phyloP scores from a whole-genome alignment of 2,329 filamentous ascomycete genomes.

The Venturia aucupariae region DNA sequence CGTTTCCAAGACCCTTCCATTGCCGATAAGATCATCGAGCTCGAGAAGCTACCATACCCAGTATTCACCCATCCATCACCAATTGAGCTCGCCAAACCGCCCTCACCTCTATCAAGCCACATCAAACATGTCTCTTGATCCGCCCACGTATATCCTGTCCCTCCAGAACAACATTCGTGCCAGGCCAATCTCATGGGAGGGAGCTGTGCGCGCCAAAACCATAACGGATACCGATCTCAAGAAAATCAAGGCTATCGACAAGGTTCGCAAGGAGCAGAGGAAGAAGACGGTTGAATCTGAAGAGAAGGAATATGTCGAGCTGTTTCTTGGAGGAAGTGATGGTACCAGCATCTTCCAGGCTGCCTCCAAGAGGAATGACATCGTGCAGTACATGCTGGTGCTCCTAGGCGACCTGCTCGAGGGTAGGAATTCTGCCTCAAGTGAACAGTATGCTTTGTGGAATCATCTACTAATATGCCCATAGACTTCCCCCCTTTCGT shows the following conservation, averaged over 20 bases:
- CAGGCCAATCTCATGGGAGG: conserved; percentile 95
- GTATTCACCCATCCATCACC: conserved; percentile 10
- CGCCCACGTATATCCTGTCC: conserved; percentile 77
- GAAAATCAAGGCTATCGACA: conserved; percentile 95
- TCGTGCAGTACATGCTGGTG: conserved; percentile 91
- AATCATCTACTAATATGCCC: conserved; percentile 18
- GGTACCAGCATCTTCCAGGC: conserved; percentile 73
- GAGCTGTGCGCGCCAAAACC: conserved; percentile 83
- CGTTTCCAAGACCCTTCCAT: not conserved
- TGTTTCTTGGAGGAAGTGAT: conserved; percentile 61
- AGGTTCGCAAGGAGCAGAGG: conserved; percentile 85
- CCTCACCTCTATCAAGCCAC: not conserved
- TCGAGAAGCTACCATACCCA: conserved; percentile 14
- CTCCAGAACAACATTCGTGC: conserved; percentile 96
- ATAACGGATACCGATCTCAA: conserved; percentile 89
- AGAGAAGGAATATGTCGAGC: conserved; percentile 65
- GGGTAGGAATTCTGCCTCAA: conserved; percentile 42
- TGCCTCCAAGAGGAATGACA: conserved; percentile 75
- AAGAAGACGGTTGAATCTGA: conserved; percentile 73
- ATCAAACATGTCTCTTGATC: conserved; percentile 74
- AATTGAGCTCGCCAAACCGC: conserved; percentile 10
- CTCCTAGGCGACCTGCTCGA: conserved; percentile 80
- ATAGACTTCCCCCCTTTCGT: conserved; percentile 72
- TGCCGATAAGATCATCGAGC: conserved; percentile 8
- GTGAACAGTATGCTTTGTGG: not conserved